Evolutionary conservation across 805 yeast genomes (phyloP).

Genomic region (Nakazawaea ishiwadae): DNA sequence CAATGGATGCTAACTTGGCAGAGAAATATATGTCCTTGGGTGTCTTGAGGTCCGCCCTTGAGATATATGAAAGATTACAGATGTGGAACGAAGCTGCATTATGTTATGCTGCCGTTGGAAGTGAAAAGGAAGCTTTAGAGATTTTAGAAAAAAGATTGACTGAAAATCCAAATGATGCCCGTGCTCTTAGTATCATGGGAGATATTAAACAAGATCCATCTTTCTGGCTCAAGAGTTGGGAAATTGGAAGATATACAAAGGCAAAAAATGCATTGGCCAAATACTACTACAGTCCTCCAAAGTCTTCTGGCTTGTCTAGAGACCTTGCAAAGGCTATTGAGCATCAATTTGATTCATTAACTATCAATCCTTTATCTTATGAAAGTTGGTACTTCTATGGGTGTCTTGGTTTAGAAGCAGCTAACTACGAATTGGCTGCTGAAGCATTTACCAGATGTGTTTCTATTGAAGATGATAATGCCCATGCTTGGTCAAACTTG

Average conservation of each 20-base stretch:
- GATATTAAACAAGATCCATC: conserved; percentile 74
- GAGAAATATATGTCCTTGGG: conserved; percentile 85
- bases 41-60: conserved; percentile 79
- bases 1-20: conserved; percentile 76
- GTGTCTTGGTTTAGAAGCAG: conserved; percentile 75
- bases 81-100: conserved; percentile 81
- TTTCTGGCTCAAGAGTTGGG: conserved; percentile 87
- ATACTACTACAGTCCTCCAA: conserved; percentile 65
- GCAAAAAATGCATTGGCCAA: conserved; percentile 83
- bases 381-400: conserved; percentile 94
- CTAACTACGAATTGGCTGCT: conserved; percentile 70
- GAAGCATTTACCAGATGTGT: conserved; percentile 93
- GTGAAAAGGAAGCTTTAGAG: conserved; percentile 59
- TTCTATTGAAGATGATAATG: conserved; percentile 72
- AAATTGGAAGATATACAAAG: conserved; percentile 70
- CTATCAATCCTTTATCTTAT: conserved; percentile 65
- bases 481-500: conserved; percentile 88
- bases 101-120: conserved; percentile 84
- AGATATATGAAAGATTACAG: conserved; percentile 75
- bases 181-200: conserved; percentile 81
- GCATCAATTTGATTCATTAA: conserved; percentile 72
- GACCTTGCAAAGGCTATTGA: conserved; percentile 50
- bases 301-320: conserved; percentile 42
- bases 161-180: conserved; percentile 66
- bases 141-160: conserved; percentile 51